Percentiles rank a stretch among this genome's conserved stretches.
Evolutionary conservation across 495 filamentous ascomycete genomes (phyloP).

Genomic region (Bacidia gigantensis): DNA sequence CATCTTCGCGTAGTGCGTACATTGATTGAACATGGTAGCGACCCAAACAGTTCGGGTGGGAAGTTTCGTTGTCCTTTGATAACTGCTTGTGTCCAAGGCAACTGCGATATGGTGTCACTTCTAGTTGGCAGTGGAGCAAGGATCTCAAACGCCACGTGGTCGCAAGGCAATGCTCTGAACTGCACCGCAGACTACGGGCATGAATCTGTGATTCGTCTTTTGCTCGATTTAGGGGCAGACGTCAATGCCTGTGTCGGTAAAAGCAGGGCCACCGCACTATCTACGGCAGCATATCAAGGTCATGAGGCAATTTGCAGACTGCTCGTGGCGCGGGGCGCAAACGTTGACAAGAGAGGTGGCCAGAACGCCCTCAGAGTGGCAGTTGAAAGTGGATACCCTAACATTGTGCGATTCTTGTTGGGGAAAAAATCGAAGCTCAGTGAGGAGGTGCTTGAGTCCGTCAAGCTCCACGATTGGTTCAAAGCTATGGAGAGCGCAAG

Average conservation of each 20-base stretch:
- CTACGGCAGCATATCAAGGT: background rate
- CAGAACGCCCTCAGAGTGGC: too few species aligned
- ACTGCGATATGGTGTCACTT: background rate
- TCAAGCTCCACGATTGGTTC: too few species aligned
- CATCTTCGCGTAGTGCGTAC: background rate
- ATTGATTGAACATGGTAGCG: background rate
- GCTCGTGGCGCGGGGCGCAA: background rate
- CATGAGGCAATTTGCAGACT: background rate
- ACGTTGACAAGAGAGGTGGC: background rate
- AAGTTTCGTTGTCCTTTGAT: background rate
- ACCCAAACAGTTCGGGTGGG: background rate
- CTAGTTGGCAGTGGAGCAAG: background rate
- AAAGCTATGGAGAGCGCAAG: too few species aligned
- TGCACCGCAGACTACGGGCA: background rate
- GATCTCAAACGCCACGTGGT: background rate
- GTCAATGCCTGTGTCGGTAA: background rate
- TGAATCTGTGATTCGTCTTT: too few species aligned
- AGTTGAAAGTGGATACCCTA: too few species aligned
- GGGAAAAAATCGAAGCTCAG: too few species aligned
- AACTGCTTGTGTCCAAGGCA: background rate
- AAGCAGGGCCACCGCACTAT: background rate
- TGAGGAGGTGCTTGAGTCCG: too few species aligned
- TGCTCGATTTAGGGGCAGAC: background rate
- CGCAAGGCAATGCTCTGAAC: background rate
- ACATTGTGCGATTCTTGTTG: too few species aligned